phyloP scores from a whole-genome alignment of 345 rosid genomes.

The Clarkia xantiana region DNA sequence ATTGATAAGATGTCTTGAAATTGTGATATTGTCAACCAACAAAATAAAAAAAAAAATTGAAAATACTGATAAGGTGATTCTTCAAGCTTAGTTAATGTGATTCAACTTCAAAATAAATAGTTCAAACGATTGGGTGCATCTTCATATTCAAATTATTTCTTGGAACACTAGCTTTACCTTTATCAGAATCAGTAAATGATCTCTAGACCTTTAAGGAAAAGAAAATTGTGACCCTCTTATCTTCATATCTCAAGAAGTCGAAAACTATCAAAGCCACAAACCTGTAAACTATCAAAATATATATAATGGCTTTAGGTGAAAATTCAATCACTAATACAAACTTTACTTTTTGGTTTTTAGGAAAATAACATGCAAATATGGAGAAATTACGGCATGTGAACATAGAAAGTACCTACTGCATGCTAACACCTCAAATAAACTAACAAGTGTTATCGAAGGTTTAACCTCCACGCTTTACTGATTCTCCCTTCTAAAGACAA shows the following conservation, averaged over 20 bases:
- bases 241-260: constrained; percentile 68
- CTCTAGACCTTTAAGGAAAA: constrained; percentile 48
- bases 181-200: constrained; percentile 38
- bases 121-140: too few relatives aligned
- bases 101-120: too few relatives aligned
- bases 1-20: constrained; percentile 26
- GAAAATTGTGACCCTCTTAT: constrained; percentile 72
- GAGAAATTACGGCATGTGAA: constrained; percentile 96
- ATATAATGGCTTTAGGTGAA: not conserved
- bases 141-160: too few relatives aligned
- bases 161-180: constrained; percentile 31
- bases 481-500: constrained; percentile 62
- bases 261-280: constrained; percentile 88
- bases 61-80: too few relatives aligned
- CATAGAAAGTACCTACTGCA: constrained; percentile 95
- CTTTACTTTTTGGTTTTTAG: not conserved
- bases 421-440: constrained; percentile 81
- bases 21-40: constrained; percentile 20
- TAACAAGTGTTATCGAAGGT: constrained; percentile 96
- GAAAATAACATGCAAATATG: constrained; percentile 74
- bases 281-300: constrained; percentile 40
- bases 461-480: constrained; percentile 98
- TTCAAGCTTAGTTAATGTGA: too few relatives aligned
- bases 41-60: too few relatives aligned
- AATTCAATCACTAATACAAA: not conserved